phyloP scores from a whole-genome alignment of 2,329 filamentous ascomycete genomes.

The Balansia obtecta region DNA sequence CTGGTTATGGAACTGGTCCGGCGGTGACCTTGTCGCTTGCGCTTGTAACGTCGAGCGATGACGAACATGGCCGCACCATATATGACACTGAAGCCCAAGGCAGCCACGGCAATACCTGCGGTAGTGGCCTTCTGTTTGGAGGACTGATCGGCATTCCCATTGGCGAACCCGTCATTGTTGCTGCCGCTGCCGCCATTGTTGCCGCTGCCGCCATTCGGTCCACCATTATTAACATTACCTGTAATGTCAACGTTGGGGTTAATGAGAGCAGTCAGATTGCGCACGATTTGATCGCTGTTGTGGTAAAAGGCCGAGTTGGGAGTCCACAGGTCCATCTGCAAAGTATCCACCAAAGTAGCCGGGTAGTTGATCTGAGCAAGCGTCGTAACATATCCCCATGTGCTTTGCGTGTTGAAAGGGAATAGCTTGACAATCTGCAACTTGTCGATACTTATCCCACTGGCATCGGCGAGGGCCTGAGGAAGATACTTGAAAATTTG shows the following conservation, averaged over 20 bases:
- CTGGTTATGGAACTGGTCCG: conserved; percentile 62
- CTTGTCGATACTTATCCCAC: conserved; percentile 41
- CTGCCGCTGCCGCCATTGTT: conserved; percentile 24
- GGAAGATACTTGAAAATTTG: conserved; percentile 81
- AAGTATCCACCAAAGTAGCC: conserved; percentile 49
- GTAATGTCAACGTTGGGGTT: conserved; percentile 56
- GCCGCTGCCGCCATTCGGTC: conserved; percentile 19
- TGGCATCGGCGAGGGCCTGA: conserved; percentile 51
- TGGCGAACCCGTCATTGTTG: conserved; percentile 28
- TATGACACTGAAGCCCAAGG: conserved; percentile 66
- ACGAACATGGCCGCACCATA: conserved; percentile 94
- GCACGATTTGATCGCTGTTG: conserved; percentile 51
- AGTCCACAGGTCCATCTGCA: conserved; percentile 57
- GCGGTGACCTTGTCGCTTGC: conserved; percentile 65
- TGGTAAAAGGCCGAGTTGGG: conserved; percentile 66
- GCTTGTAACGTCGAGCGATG: conserved; percentile 80
- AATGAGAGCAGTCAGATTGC: conserved; percentile 66
- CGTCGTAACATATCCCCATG: conserved; percentile 70
- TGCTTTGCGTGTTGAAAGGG: conserved; percentile 59
- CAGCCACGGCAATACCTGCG: conserved; percentile 62
- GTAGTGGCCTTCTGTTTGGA: conserved; percentile 50
- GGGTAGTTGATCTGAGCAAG: conserved; percentile 60
- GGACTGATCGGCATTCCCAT: conserved; percentile 34
- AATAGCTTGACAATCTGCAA: conserved; percentile 59
- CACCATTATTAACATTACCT: conserved; percentile 24